Base-by-base conservation (phyloP, 23 red algal species). In the Agarophyton chilense region DNA sequence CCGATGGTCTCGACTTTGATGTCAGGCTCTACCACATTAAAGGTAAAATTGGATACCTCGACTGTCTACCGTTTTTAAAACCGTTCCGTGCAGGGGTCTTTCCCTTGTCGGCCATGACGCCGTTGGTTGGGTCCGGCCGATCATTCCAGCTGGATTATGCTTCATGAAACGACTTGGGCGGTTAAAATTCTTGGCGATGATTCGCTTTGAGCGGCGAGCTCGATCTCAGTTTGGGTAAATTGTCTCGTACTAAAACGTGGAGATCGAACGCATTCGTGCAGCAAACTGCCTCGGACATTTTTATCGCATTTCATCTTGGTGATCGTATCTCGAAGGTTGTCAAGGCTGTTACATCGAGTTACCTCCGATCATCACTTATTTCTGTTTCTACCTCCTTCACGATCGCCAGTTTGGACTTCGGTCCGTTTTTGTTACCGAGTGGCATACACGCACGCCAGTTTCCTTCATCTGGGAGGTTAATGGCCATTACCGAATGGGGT, bases 261-360 rank as follows among this genome's bases (percentile, higher is more conserved):
- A 50, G 4, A 50, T 50, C 6, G 39, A 77, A 42, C 71, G 71
- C 10, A 77, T 77, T 34, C 31, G 35, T 13, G 39, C 71, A 13
- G 43, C 43, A 6, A 6, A 31, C 10, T 13, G 17, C 3, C 10
- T 13, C 26, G 42, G 19, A 4, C 42, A 41, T 35, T 77, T 49
- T 50, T 16, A 49, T 49, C 10, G 39, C 4, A 16, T 77, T 49
- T 41, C 71, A 43, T 10, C 24, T 10, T 52, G 26, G 71, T 43
- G n/a, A n/a, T n/a, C n/a, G n/a, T n/a, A n/a, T n/a, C n/a, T n/a
- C n/a, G n/a, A n/a, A n/a, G n/a, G n/a, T 4, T 53, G 43, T 22
- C 42, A 41, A 2, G 39, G 39, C 31, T 77, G 71, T 26, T 77
- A 47, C 41, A 31, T 77, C 71, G 71, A 77, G 42, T 26, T 77